Evolutionary conservation across 805 yeast genomes (phyloP), one percentile per base, ranked within the genome.

Genomic region (Hanseniaspora clermontiae): DNA sequence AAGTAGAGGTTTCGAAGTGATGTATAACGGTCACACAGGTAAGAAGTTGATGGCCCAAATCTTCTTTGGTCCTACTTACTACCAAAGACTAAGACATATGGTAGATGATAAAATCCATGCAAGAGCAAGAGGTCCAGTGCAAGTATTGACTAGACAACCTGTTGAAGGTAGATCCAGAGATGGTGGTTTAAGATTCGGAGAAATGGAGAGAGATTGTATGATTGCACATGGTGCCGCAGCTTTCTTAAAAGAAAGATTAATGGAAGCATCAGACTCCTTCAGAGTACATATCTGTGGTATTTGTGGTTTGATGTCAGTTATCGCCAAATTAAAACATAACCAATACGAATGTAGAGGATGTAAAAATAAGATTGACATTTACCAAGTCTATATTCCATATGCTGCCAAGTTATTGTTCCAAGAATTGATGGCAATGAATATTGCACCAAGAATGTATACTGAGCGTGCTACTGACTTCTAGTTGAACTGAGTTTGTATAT

Each of bases 121-220:
- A 19, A 84, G 98, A 76, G 97, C 98, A 6, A 84, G 97, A 77
- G 98, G 98, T 56, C 97, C 98, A 15, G 95, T 91, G 60, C 97
- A 91, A 77, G 95, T 91, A 58, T 77, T 91, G 70, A 91, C 98
- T 3, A 85, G 97, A 74, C 98, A 91, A 72, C 98, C 98, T 5
- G 96, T 90, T 60, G 97, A 91, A 73, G 98, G 98, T 82, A 83
- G 98, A 72, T 89, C 97, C 17, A 82, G 98, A 74, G 97, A 93
- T 72, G 98, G 98, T 81, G 98, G 98, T 64, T 77, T 91, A 70
- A 87, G 98, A 73, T 90, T 91, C 80, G 98, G 98, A 67, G 98
- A 91, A 73, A 93, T 93, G 99, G 99, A 93, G 74, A 87, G 99
- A 77, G 99, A 93, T 78, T 93, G 99, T 84, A 91, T 93, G 97